These are phyloP conservation scores for Paspalum vaginatum DNA, from an alignment of 176 grass and related monocot species.

Conservation along the genomic window DNA sequence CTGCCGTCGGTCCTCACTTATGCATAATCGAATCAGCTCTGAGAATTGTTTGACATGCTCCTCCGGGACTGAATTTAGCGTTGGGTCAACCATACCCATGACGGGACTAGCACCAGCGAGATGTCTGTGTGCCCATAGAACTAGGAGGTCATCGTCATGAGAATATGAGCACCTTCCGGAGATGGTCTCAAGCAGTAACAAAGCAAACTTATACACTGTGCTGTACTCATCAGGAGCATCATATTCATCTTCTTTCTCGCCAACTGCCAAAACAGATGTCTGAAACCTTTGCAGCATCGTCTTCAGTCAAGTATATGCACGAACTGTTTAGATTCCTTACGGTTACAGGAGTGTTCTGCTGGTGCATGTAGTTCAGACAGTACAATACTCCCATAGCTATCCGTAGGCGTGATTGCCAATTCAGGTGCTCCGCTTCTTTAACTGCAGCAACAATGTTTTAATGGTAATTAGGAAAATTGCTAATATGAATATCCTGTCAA, in stretches of 20 bases:
- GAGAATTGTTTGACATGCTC: constrained; percentile 54
- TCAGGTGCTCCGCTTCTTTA: constrained; percentile 84
- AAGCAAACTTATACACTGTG: constrained; percentile 75
- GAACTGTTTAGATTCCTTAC: constrained; percentile 61
- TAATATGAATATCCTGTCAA: background rate
- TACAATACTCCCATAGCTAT: constrained; percentile 77
- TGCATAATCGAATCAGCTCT: constrained; percentile 65
- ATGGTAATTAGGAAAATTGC: background rate
- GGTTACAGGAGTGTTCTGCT: constrained; percentile 53
- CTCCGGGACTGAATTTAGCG: constrained; percentile 60
- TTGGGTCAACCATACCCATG: constrained; percentile 72
- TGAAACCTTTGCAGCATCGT: constrained; percentile 76
- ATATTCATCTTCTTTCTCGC: constrained; percentile 45
- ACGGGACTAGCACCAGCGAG: constrained; percentile 60
- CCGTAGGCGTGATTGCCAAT: constrained; percentile 72
- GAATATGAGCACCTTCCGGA: constrained; percentile 85
- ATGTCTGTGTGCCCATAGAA: constrained; percentile 84
- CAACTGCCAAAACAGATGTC: constrained; percentile 43
- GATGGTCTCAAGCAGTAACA: constrained; percentile 86
- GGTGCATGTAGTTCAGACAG: constrained; percentile 67
- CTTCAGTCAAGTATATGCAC: constrained; percentile 86
- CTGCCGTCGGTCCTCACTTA: constrained; percentile 48
- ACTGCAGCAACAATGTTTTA: constrained; percentile 55
- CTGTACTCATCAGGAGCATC: constrained; percentile 45
- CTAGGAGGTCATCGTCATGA: constrained; percentile 74